Conservation (phyloP, 768 basidiomycete genomes). For the Boletus rubescentipes region DNA sequence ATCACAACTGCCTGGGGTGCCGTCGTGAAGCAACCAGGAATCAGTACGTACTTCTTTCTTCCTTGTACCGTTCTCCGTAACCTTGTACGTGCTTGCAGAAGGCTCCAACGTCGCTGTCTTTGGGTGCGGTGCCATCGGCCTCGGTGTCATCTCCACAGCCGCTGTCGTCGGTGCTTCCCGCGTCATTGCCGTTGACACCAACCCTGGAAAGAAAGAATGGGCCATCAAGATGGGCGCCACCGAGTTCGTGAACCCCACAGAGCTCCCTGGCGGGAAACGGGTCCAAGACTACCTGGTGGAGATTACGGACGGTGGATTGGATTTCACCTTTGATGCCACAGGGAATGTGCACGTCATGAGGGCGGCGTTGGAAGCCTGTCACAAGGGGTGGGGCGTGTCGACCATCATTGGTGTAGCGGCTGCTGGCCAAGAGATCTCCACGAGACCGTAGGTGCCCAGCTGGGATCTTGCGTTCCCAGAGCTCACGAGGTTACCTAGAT, state of each 20-base stretch:
- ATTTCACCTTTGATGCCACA: conserved; percentile 96
- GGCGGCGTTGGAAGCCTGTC: conserved; percentile 94
- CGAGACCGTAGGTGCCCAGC: conserved; percentile 63
- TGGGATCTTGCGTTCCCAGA: neutral
- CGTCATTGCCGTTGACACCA: conserved; percentile 91
- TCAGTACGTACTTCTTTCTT: conserved; percentile 49
- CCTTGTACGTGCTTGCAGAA: conserved; percentile 42
- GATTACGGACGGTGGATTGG: conserved; percentile 93
- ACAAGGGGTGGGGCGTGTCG: conserved; percentile 98
- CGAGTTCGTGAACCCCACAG: conserved; percentile 85
- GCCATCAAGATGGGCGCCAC: conserved; percentile 92
- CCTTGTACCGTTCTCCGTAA: neutral
- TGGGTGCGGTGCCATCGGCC: conserved; percentile 94
- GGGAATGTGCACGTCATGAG: conserved; percentile 97
- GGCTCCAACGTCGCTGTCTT: conserved; percentile 91
- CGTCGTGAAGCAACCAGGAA: conserved; percentile 85
- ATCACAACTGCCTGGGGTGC: conserved; percentile 99
- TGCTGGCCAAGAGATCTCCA: conserved; percentile 92
- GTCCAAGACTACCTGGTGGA: conserved; percentile 91
- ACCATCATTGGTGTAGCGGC: conserved; percentile 97
- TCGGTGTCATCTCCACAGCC: conserved; percentile 87
- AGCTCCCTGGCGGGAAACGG: conserved; percentile 71
- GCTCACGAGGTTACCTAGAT: conserved; percentile 31
- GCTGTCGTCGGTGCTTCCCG: conserved; percentile 76
- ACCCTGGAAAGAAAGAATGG: conserved; percentile 83